Evolutionary conservation across 805 yeast species (phyloP).

Genomic region (Komagataella phaffii): DNA sequence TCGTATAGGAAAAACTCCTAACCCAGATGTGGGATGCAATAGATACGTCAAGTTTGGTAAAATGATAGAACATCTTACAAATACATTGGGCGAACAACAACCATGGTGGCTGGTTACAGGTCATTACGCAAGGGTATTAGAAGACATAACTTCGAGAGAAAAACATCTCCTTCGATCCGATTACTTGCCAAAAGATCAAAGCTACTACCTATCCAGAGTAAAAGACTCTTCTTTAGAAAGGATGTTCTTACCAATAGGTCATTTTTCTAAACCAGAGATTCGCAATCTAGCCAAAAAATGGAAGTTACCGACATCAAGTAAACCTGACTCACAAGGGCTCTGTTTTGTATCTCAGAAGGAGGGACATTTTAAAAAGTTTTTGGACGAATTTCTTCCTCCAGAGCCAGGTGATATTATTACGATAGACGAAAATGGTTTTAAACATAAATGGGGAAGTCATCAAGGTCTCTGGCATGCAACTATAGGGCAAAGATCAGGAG

Average conservation of each 20-base stretch:
- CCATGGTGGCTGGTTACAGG: constrained; percentile 87
- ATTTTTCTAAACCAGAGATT: constrained; percentile 60
- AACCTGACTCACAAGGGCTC: constrained; percentile 89
- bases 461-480: constrained; percentile 92
- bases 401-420: constrained; percentile 74
- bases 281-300: constrained; percentile 44
- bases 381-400: constrained; percentile 60
- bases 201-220: constrained; percentile 75
- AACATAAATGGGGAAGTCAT: constrained; percentile 69
- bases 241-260: constrained; percentile 72
- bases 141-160: constrained; percentile 16
- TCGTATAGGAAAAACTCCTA: constrained; percentile 70
- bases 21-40: constrained; percentile 90
- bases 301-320: constrained; percentile 48
- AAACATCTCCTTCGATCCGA: constrained; percentile 42
- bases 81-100: constrained; percentile 16
- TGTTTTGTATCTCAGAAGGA: constrained; percentile 69
- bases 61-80: constrained; percentile 40
- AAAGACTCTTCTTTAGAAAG: constrained; percentile 26
- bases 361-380: constrained; percentile 55
- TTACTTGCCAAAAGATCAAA: constrained; percentile 68
- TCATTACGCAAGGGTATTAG: constrained; percentile 52
- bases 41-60: constrained; percentile 77
- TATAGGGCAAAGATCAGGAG: constrained; percentile 72
- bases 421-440: constrained; percentile 26